phyloP scores from a whole-genome alignment of 139 green algal genomes.

The Chlorella sp. region DNA sequence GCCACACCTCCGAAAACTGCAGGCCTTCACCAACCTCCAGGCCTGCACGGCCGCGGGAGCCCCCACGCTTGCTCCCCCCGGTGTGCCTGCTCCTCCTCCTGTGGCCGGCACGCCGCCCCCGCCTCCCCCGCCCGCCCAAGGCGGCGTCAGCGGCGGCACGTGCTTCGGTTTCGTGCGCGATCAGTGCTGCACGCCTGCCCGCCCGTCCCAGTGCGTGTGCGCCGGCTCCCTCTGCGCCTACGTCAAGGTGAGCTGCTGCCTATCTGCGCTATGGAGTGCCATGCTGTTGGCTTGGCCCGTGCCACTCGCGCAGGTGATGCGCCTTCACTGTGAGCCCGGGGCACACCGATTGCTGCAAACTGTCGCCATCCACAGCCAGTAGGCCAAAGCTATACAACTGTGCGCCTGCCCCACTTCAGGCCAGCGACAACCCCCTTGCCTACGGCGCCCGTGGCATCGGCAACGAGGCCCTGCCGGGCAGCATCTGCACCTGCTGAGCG shows the following conservation, averaged over 20 bases:
- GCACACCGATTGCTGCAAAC: neutral
- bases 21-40: constrained; percentile 13
- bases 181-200: constrained; percentile 9
- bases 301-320: neutral
- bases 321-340: neutral
- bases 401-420: neutral
- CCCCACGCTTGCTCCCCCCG: neutral
- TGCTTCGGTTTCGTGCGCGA: constrained; percentile 10
- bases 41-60: constrained; percentile 7
- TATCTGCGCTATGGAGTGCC: neutral
- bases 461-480: neutral
- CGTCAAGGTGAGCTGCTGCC: neutral
- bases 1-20: too few species aligned
- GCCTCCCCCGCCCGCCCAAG: neutral
- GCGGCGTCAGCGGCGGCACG: neutral
- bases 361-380: too few species aligned
- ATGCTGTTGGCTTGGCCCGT: neutral
- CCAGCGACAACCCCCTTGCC: neutral
- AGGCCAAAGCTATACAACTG: too few species aligned
- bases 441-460: neutral
- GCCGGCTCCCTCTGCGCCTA: constrained; percentile 12
- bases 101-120: neutral
- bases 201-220: constrained; percentile 14
- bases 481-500: constrained; percentile 17
- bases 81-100: neutral